A percentile compares a stretch with the other conserved stretches of the same genome.
Evolutionary conservation across 148 eudicot species (phyloP).

Genomic region (Camellia lanceoleosa): DNA sequence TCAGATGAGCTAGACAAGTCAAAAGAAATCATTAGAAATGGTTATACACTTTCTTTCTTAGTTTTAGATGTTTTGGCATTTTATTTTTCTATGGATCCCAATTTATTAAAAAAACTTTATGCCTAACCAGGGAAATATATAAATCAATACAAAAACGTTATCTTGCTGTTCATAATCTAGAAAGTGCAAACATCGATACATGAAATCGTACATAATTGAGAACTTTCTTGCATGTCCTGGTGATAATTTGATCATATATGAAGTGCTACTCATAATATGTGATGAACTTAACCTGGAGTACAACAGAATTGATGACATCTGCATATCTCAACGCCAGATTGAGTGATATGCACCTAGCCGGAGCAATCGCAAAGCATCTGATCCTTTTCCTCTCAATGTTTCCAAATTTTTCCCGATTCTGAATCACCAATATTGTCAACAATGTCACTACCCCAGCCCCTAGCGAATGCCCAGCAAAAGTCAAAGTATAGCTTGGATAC

Average conservation of each 20-base stretch:
- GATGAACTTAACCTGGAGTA: conserved; percentile 67
- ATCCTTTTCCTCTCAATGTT: conserved; percentile 67
- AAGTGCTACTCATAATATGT: background rate
- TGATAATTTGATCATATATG: background rate
- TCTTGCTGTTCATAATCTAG: no score
- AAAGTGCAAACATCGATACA: background rate
- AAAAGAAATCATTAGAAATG: background rate
- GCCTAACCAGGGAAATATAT: background rate
- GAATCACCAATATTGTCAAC: conserved; percentile 60
- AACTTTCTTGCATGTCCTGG: background rate
- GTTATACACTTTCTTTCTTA: background rate
- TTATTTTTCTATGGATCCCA: background rate
- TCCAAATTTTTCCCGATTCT: conserved; percentile 68
- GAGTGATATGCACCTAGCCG: conserved; percentile 83
- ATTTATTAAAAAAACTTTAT: background rate
- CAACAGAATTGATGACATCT: conserved; percentile 84
- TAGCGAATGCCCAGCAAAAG: conserved; percentile 90
- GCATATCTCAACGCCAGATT: conserved; percentile 97
- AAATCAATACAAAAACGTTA: no score
- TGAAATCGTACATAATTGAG: background rate
- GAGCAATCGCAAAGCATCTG: conserved; percentile 92
- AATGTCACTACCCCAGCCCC: conserved; percentile 92
- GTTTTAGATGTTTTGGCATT: background rate
- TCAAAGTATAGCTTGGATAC: conserved; percentile 68
- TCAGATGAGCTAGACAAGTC: background rate